phyloP scores from a whole-genome alignment of 2,329 filamentous ascomycete species.

The Polychaeton citri region DNA sequence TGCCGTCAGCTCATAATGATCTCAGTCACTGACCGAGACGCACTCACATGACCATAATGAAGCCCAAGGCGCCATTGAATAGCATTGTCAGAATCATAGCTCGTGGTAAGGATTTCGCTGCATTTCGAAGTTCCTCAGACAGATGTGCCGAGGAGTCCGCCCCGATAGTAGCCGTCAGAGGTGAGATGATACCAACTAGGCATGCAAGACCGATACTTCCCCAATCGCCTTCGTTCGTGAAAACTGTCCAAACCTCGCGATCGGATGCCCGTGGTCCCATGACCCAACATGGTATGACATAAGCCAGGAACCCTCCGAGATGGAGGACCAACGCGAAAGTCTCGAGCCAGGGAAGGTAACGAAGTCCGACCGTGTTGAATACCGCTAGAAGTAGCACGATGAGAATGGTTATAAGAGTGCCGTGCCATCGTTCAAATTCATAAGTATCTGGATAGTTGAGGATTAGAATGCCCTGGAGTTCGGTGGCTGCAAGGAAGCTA shows the following conservation, averaged over 20 bases:
- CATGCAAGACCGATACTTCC: conserved; percentile 29
- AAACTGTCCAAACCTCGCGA: conserved; percentile 32
- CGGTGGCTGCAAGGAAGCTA: background rate
- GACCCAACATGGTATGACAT: conserved; percentile 33
- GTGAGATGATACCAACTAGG: conserved; percentile 29
- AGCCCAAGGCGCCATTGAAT: no score
- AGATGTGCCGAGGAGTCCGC: no score
- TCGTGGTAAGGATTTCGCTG: conserved; percentile 9
- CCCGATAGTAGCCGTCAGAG: no score
- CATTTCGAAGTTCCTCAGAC: conserved; percentile 11
- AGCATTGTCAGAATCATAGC: no score
- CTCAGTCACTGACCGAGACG: no score
- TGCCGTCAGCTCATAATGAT: no score
- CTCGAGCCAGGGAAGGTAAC: conserved; percentile 33
- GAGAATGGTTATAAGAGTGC: conserved; percentile 34
- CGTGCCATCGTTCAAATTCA: conserved; percentile 30
- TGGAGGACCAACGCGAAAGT: conserved; percentile 36
- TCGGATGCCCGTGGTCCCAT: conserved; percentile 28
- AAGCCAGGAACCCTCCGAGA: conserved; percentile 38
- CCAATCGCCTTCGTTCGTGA: conserved; percentile 37
- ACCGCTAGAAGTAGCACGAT: conserved; percentile 22
- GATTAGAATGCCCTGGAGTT: conserved; percentile 10
- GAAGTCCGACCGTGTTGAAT: conserved; percentile 32
- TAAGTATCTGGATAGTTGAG: conserved; percentile 25
- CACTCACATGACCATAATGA: no score